phyloP scores from a whole-genome alignment of 345 rosid species.

The Sonneratia alba region DNA sequence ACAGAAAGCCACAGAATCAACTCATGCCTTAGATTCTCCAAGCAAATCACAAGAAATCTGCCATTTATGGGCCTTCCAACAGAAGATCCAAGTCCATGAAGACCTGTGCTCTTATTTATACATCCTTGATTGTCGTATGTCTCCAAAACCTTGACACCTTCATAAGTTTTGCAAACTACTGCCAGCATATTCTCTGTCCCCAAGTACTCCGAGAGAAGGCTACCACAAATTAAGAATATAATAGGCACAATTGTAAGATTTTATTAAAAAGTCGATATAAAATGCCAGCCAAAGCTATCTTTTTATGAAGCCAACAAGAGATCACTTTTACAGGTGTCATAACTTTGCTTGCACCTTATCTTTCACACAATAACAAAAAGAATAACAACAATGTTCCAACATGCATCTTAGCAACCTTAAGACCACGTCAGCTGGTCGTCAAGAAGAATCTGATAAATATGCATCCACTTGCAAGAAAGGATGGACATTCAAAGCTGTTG shows the following conservation, averaged over 20 bases:
- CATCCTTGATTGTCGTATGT: slow-evolving; percentile 40
- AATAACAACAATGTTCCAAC: not conserved
- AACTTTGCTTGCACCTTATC: not conserved
- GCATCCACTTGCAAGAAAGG: not conserved
- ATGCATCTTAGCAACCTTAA: not conserved
- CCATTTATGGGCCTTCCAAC: slow-evolving; percentile 56
- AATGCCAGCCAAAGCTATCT: not conserved
- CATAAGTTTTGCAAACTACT: slow-evolving; percentile 57
- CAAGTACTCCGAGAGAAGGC: slow-evolving; percentile 69
- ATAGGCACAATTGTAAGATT: slow-evolving; percentile 5
- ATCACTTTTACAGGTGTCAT: not conserved
- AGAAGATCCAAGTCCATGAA: slow-evolving; percentile 76
- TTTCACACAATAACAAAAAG: not conserved
- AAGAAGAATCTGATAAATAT: not conserved
- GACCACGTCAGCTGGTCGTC: not conserved
- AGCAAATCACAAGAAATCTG: slow-evolving; percentile 61
- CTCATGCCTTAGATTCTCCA: slow-evolving; percentile 66
- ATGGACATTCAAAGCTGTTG: not conserved
- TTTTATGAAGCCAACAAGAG: not conserved
- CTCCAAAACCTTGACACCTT: slow-evolving; percentile 52
- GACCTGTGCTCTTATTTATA: slow-evolving; percentile 49
- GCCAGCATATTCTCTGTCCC: slow-evolving; percentile 76
- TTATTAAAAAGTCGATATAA: not conserved
- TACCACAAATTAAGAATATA: slow-evolving; percentile 20
- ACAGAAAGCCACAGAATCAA: slow-evolving; percentile 4